Evolutionary conservation across 192 early-diverging fungal genomes (phyloP).

Genomic region (Geranomyces variabilis): DNA sequence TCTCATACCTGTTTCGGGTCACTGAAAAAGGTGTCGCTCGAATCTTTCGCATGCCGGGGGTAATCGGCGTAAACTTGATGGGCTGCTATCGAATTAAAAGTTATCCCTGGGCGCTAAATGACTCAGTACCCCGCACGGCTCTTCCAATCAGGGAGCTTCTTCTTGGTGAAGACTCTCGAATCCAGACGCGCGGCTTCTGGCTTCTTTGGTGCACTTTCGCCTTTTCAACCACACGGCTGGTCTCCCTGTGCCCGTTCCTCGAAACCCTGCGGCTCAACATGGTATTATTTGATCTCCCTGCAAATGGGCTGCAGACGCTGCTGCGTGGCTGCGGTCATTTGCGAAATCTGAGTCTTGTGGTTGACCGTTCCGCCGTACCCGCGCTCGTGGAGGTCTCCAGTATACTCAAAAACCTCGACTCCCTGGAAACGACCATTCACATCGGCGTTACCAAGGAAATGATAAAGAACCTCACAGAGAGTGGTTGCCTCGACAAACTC

Average conservation of each 20-base stretch:
- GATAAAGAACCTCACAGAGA: conserved; percentile 27
- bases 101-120: conserved; percentile 51
- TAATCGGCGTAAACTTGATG: conserved; percentile 45
- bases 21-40: conserved; percentile 46
- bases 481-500: conserved; percentile 29
- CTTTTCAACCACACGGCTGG: conserved; percentile 42
- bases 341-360: conserved; percentile 43
- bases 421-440: conserved; percentile 51
- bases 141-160: conserved; percentile 41
- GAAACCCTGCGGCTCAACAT: conserved; percentile 54
- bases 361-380: conserved; percentile 41
- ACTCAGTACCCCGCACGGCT: conserved; percentile 21
- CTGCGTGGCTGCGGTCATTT: conserved; percentile 30
- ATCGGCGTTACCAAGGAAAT: conserved; percentile 47
- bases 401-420: conserved; percentile 33
- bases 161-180: conserved; percentile 54
- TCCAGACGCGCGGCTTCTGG: conserved; percentile 56
- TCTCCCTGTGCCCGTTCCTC: conserved; percentile 44
- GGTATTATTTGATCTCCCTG: conserved; percentile 51
- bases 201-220: conserved; percentile 55
- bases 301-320: conserved; percentile 37
- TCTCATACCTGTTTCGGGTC: conserved; percentile 50
- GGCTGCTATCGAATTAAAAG: conserved; percentile 54
- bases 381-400: conserved; percentile 34
- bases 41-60: conserved; percentile 40